Evolutionary conservation across 495 filamentous ascomycete species (phyloP).

Genomic region (Patellaria atrata): DNA sequence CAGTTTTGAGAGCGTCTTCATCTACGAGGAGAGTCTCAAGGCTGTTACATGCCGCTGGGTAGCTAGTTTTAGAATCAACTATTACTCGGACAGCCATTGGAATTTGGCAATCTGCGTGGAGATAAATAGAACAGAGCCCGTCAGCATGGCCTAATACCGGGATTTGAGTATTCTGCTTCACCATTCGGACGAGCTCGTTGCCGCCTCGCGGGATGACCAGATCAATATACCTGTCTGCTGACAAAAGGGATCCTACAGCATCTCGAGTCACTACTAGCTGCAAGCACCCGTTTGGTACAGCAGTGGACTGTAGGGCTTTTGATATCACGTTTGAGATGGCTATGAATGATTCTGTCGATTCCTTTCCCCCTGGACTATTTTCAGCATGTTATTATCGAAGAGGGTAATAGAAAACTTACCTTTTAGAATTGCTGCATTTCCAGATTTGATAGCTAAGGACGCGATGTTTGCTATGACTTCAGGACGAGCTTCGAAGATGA

Average conservation of each 20-base stretch:
- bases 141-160: constrained; percentile 95
- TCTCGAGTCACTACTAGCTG: constrained; percentile 89
- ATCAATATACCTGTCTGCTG: constrained; percentile 74
- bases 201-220: constrained; percentile 88
- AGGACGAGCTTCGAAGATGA: constrained; percentile 95
- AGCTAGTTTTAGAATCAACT: constrained; percentile 82
- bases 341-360: constrained; percentile 83
- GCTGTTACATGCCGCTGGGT: constrained; percentile 93
- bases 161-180: constrained; percentile 82
- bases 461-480: constrained; percentile 99
- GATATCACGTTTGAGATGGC: constrained; percentile 81
- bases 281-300: constrained; percentile 70
- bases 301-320: constrained; percentile 54
- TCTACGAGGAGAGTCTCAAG: constrained; percentile 84
- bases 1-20: constrained; percentile 45
- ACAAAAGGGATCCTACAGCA: constrained; percentile 69
- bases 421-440: constrained; percentile 94
- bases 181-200: constrained; percentile 81
- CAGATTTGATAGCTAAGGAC: constrained; percentile 92
- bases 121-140: constrained; percentile 80
- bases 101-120: constrained; percentile 63
- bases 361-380: constrained; percentile 55
- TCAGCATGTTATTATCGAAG: constrained; percentile 2
- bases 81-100: constrained; percentile 62
- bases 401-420: constrained; percentile 30